Base-by-base conservation (phyloP, 768 basidiomycete species). In the Naganishia vaughanmartiniae region DNA sequence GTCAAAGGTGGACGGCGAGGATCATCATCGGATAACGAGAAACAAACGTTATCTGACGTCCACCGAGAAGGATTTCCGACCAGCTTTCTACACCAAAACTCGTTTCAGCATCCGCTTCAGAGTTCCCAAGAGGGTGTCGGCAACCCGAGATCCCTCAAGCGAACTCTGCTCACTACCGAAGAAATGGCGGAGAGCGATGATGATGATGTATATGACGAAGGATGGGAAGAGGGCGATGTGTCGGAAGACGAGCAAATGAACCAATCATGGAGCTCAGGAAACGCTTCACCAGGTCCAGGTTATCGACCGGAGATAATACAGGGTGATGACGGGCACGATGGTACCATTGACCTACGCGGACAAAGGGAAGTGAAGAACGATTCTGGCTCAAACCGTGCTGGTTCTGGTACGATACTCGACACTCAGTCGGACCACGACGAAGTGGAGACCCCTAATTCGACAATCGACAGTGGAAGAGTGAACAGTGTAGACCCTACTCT, bases 101-200 rank as follows among this genome's bases (percentile, higher is more conserved):
- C 48, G 6, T n/a, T n/a, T 24, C 19, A 7, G 1, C n/a, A 3
- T 51, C 21, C 48, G 12, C 1, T n/a, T 9, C 34, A n/a, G 12
- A 34, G n/a, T 5, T 39, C 57, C 2, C 57, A 58, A 17, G 15
- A 21, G 24, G n/a, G 21, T 7, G 6, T 36, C 26, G 26, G 12
- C 12, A 6, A 45, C 6, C 2, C 39, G 24, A 26, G 24, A 0
- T 17, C 26, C 30, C 24, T 12, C 1, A 63, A 45, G 60, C 46
- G 60, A 15, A 63, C 60, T 26, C 28, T 63, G 9, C 28, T 63
- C 21, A 63, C 60, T 3, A 26, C 42, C 15, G 60, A 63, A 30
- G 60, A 63, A 36, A 63, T 63, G 60, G 60, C 46, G 26, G 60
- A 63, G 11, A 63, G 60, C 17, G 60, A 45, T 42, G 42, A 46